Evolutionary conservation across 148 eudicot species (phyloP), one percentile per base, ranked within the genome.

Genomic region (Suaeda aralocaspica): DNA sequence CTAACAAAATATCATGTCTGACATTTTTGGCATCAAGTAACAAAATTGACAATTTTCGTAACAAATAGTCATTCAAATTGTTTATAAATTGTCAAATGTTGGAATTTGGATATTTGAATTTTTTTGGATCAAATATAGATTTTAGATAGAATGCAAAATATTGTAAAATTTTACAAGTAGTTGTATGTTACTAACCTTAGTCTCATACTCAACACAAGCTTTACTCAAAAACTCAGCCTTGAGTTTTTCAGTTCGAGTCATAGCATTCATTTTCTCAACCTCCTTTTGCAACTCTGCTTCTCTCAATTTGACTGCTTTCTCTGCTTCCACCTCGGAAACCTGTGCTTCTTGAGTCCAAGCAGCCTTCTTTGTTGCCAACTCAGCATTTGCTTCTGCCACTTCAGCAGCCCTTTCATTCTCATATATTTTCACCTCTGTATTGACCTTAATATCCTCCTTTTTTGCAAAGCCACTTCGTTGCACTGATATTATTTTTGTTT

Each of bases 201-300:
- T 84, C 52, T 84, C 88, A 75, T 84, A 84, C 57, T 84, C 82
- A 39, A 82, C 88, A 66, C 78, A 79, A 22, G 88, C 88, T 61
- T 84, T 82, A 48, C 85, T 82, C 53, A 84, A 69, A 21, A 77
- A 80, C 68, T 84, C 78, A 12, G 88, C 88, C 72, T 80, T 82
- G 25, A 84, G 72, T 52, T 79, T 84, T 68, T 84, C 84, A 13
- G 84, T 84, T 66, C 69, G 78, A 73, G 85, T 84, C 74, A 80
- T 2, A 16, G 85, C 88, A 70, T 84, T 84, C 80, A 79, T 73
- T 62, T 53, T 51, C 65, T 84, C 88, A 22, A 84, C 88, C 71
- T 84, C 78, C 46, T 58, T 75, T 42, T 84, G 88, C 64, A 85
- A 57, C 77, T 82, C 82, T 3, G 88, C 88, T 7, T 80, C 86